Conservation (phyloP, 768 basidiomycete species). For the Sarcodon sp. region DNA sequence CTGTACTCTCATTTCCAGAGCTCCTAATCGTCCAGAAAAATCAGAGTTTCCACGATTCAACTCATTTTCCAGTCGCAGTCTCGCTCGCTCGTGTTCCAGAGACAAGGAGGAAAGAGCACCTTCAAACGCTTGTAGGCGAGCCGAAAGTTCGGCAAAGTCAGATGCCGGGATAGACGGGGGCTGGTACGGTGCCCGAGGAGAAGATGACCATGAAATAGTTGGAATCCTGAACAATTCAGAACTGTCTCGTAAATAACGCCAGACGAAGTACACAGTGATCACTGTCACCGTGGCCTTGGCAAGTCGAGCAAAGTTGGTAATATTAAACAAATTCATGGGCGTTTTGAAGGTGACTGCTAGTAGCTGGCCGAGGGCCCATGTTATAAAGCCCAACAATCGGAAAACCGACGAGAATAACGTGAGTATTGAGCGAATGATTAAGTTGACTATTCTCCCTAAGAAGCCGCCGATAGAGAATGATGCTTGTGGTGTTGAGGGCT, state of each 20-base stretch:
- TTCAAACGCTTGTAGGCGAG: conserved; percentile 53
- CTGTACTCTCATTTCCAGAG: conserved; percentile 42
- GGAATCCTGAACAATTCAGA: background rate
- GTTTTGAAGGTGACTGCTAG: conserved; percentile 37
- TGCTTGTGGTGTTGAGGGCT: conserved; percentile 8
- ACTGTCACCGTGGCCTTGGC: conserved; percentile 31
- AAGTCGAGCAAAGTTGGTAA: conserved; percentile 19
- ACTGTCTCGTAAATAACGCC: conserved; percentile 26
- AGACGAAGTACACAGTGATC: conserved; percentile 28
- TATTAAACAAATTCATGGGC: conserved; percentile 21
- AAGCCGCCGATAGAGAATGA: conserved; percentile 33
- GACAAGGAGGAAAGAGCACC: conserved; percentile 47
- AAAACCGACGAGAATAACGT: conserved; percentile 8
- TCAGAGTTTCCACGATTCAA: conserved; percentile 32
- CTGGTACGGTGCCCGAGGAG: conserved; percentile 25
- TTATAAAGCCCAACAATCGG: conserved; percentile 8
- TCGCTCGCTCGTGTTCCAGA: conserved; percentile 36
- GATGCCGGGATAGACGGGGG: conserved; percentile 47
- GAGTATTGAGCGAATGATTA: conserved; percentile 12
- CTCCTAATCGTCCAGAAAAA: conserved; percentile 37
- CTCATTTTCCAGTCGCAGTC: conserved; percentile 39
- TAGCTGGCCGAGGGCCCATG: conserved; percentile 17
- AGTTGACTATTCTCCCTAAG: conserved; percentile 30
- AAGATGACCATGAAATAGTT: background rate
- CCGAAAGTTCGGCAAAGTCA: conserved; percentile 54